A percentile compares a stretch with the other conserved stretches of the same genome.
These are phyloP conservation scores for Auxenochlorella protothecoides DNA, from an alignment of 139 green algal genomes.

Conservation along the genomic window DNA sequence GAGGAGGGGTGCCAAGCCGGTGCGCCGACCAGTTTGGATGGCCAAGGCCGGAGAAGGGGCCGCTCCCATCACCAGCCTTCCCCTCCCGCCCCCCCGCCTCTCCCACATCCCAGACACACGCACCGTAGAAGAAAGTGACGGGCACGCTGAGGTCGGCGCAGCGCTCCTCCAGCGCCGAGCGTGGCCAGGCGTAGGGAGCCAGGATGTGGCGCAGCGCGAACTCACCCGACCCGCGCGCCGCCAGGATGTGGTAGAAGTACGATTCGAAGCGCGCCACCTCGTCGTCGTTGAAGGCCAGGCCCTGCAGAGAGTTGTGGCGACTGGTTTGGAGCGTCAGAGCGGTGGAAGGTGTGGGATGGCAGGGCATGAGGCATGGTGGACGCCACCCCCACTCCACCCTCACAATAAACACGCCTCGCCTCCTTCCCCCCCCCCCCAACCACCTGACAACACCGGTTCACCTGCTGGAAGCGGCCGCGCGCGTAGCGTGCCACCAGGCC, in stretches of 20 bases:
- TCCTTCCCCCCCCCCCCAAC: too few species aligned
- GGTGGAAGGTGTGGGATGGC: too few species aligned
- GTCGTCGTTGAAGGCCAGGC: neutral
- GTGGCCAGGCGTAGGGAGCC: slow-evolving; percentile 65
- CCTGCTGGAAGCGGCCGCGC: slow-evolving; percentile 34
- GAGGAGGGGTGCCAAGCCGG: too few species aligned
- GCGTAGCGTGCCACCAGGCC: slow-evolving; percentile 40
- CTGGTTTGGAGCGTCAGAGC: too few species aligned
- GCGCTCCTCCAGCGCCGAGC: slow-evolving; percentile 47
- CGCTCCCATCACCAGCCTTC: too few species aligned
- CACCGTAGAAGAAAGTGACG: slow-evolving; percentile 30
- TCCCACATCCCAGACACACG: too few species aligned
- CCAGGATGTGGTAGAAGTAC: slow-evolving; percentile 49
- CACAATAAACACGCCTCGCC: too few species aligned
- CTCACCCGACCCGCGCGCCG: slow-evolving; percentile 53
- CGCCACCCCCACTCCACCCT: too few species aligned
- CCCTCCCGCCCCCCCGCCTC: too few species aligned
- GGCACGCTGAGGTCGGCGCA: slow-evolving; percentile 50
- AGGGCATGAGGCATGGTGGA: too few species aligned
- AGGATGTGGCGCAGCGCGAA: slow-evolving; percentile 70
- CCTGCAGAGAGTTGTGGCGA: neutral
- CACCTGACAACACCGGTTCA: neutral
- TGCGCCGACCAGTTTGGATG: too few species aligned
- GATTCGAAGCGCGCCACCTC: neutral
- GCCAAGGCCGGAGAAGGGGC: too few species aligned